Base-by-base conservation (phyloP, 768 basidiomycete species). In the Rhizopogon roseolus region DNA sequence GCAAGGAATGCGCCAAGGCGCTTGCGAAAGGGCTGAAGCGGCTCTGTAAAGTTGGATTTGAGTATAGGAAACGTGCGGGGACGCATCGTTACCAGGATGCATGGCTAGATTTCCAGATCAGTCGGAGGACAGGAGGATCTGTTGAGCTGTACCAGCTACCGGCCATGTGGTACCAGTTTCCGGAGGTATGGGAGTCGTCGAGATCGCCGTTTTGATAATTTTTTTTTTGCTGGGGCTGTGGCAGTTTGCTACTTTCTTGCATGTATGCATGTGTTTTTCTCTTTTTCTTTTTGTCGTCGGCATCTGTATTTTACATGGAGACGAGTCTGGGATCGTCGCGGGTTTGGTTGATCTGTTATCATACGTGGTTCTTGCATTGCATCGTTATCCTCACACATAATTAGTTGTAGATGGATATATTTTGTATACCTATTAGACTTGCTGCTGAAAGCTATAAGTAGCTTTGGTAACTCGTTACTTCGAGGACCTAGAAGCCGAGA, bases 21-120 rank as follows among this genome's bases (percentile, higher is more conserved):
- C 67, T 70, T 55, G 69, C 67, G 58, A 60, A 44, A 54, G 60
- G 57, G 9, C 44, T 71, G 54, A 72, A 71, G 53, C 62, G 66
- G 45, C 67, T 70, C 53, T 51, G 54, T 45, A 65, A 62, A 58
- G 60, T 70, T 45, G 69, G 69, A 51, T 68, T 70, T 52, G 69
- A 70, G 55, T 72, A 71, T 57, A 67, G 69, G 50, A 72, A 66
- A 60, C 65, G 69, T 13, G 66, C 70, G 7, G 69, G 69, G 32
- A 72, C 69, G 2, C 69, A 70, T 42, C 49, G 67, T 39, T 70
- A 70, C 53, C 69, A 71, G 54, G 69, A 70, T 37, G 64, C 70
- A 27, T 70, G 69, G 69, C 64, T 72, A 14, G 69, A 70, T 54
- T 72, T 66, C 46, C 66, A 58, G 34, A 57, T 65, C 44, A 56